Conservation (phyloP, 768 basidiomycete genomes). For the Hericium erinaceus region DNA sequence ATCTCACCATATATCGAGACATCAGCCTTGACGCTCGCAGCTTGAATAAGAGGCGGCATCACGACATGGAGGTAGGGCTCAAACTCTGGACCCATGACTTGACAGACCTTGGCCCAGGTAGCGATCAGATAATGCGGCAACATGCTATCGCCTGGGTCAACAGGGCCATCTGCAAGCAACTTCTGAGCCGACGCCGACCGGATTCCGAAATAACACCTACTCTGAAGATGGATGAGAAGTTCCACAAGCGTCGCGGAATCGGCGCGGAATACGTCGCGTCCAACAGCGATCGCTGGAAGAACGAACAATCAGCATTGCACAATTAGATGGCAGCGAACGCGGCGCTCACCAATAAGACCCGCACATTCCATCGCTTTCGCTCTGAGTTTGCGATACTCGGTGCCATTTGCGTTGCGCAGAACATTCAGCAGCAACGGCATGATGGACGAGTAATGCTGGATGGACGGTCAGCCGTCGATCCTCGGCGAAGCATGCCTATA, state of each 20-base stretch:
- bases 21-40: slow-evolving; percentile 75
- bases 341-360: slow-evolving; percentile 62
- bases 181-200: background rate
- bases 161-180: slow-evolving; percentile 43
- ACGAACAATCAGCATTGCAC: background rate
- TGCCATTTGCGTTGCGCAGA: slow-evolving; percentile 58
- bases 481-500: background rate
- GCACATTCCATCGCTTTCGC: slow-evolving; percentile 91
- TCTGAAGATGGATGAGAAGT: slow-evolving; percentile 68
- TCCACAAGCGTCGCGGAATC: slow-evolving; percentile 69
- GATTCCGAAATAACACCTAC: slow-evolving; percentile 28
- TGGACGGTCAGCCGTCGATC: background rate
- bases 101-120: slow-evolving; percentile 86
- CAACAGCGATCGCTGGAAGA: slow-evolving; percentile 71
- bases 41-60: slow-evolving; percentile 67
- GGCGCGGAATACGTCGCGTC: slow-evolving; percentile 65
- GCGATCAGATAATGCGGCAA: slow-evolving; percentile 68
- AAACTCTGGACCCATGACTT: slow-evolving; percentile 76
- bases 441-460: slow-evolving; percentile 63
- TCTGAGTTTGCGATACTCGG: slow-evolving; percentile 58
- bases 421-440: slow-evolving; percentile 78
- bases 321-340: background rate
- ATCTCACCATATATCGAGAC: slow-evolving; percentile 59
- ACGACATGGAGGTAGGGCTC: slow-evolving; percentile 81
- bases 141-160: slow-evolving; percentile 65